A percentile compares a stretch with the other conserved stretches of the same genome.
Conservation (phyloP, 1,284 basidiomycete species). For the Moniliophthora roreri region DNA sequence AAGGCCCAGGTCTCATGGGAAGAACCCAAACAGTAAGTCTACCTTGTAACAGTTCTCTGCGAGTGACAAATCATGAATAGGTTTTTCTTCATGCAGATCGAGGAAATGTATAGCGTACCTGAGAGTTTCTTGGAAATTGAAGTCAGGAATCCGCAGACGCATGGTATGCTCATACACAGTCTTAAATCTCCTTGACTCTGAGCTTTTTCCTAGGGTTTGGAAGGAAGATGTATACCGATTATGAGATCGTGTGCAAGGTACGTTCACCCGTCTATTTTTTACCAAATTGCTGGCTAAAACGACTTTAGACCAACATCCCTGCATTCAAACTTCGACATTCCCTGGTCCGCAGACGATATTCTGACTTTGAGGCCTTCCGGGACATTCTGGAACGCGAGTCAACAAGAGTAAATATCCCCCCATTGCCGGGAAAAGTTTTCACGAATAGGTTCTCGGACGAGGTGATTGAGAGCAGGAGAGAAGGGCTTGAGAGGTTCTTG, state of each 20-base stretch:
- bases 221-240: conserved; percentile 99
- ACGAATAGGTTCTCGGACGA: conserved; percentile 97
- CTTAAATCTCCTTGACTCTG: conserved; percentile 1
- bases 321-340: conserved; percentile 98
- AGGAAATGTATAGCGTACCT: conserved; percentile 97
- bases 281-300: neutral
- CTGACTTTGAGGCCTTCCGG: conserved; percentile 98
- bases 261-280: conserved; percentile 20
- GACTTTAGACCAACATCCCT: conserved; percentile 90
- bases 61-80: neutral
- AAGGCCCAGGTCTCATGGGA: conserved; percentile 57
- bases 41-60: conserved; percentile 1
- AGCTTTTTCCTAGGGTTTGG: conserved; percentile 69
- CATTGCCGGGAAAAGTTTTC: conserved; percentile 95
- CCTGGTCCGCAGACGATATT: conserved; percentile 92
- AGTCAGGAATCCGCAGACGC: conserved; percentile 94
- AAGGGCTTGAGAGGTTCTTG: conserved; percentile 94
- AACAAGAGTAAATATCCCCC: conserved; percentile 95
- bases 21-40: conserved; percentile 80
- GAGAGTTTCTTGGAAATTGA: conserved; percentile 99
- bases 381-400: conserved; percentile 97
- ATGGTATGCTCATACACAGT: conserved; percentile 58
- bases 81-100: conserved; percentile 59
- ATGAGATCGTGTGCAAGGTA: conserved; percentile 97
- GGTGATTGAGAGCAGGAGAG: conserved; percentile 89